Percentiles rank a stretch among this genome's conserved stretches.
These are phyloP conservation scores for Cajanus cajan DNA, from an alignment of 306 rosid species.

Conservation along the genomic window DNA sequence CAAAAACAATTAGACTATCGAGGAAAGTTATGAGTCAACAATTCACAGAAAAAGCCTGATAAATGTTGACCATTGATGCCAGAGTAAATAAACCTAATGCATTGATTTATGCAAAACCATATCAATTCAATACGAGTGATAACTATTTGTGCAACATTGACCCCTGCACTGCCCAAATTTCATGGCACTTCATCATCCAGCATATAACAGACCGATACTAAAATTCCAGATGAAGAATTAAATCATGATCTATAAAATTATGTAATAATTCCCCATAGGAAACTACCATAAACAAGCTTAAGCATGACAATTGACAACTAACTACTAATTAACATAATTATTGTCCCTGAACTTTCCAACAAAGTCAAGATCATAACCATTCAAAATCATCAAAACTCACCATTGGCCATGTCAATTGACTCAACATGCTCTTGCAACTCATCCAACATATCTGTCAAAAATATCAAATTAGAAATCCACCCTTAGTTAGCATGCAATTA, in stretches of 20 bases:
- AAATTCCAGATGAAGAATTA: neutral
- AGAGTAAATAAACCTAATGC: neutral
- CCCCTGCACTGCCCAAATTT: neutral
- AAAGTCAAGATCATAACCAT: neutral
- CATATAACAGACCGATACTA: neutral
- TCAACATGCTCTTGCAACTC: constrained; percentile 96
- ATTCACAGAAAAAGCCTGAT: neutral
- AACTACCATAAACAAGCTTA: neutral
- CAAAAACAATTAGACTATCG: neutral
- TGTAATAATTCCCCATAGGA: neutral
- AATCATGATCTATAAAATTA: neutral
- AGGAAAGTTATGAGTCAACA: neutral
- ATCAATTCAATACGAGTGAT: neutral
- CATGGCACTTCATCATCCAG: neutral
- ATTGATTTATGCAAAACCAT: neutral
- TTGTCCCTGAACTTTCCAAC: neutral
- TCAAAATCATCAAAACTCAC: constrained; percentile 36
- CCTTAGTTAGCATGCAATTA: neutral
- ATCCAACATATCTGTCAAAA: constrained; percentile 70
- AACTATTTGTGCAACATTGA: constrained; percentile 3
- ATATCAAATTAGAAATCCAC: neutral
- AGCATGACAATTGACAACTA: constrained; percentile 1
- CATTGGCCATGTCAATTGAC: constrained; percentile 96
- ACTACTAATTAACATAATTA: neutral
- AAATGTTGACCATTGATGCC: neutral